Conservation (phyloP, 129 eudicot species). For the Oenanthe sinensis region DNA sequence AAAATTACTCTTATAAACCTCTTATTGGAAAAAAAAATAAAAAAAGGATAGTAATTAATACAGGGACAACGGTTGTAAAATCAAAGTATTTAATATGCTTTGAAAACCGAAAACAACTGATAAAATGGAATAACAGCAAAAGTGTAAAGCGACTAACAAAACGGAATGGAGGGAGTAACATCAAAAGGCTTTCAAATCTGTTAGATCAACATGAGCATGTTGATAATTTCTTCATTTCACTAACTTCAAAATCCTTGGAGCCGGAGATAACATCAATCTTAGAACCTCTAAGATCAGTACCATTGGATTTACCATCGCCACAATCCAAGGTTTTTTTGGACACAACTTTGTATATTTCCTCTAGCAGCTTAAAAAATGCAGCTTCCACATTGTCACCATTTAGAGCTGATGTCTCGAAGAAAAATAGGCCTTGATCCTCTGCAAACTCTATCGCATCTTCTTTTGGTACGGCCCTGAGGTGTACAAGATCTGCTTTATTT, state of each 20-base stretch:
- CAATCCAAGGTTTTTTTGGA: conserved; percentile 61
- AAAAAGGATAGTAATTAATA: no score
- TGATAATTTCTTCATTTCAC: conserved; percentile 71
- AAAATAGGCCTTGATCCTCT: conserved; percentile 51
- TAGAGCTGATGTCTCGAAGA: conserved; percentile 77
- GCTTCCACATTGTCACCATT: conserved; percentile 76
- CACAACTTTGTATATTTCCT: conserved; percentile 48
- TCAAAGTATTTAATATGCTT: no score
- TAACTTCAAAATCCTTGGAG: conserved; percentile 46
- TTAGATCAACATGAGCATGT: conserved; percentile 45
- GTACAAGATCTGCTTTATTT: conserved; percentile 71
- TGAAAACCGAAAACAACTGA: no score
- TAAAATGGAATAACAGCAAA: no score
- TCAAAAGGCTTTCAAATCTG: no score
- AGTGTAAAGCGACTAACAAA: no score
- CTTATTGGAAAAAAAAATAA: no score
- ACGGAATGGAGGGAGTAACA: no score
- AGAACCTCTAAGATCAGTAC: conserved; percentile 41
- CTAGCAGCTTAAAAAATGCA: conserved; percentile 56
- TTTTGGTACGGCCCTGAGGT: conserved; percentile 47
- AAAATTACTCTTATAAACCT: no score
- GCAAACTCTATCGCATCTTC: conserved; percentile 79
- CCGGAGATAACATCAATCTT: conserved; percentile 48
- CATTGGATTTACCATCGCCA: conserved; percentile 26
- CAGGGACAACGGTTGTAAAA: no score